phyloP scores from a whole-genome alignment of 2,329 filamentous ascomycete species.

The Fusarium hainanense region DNA sequence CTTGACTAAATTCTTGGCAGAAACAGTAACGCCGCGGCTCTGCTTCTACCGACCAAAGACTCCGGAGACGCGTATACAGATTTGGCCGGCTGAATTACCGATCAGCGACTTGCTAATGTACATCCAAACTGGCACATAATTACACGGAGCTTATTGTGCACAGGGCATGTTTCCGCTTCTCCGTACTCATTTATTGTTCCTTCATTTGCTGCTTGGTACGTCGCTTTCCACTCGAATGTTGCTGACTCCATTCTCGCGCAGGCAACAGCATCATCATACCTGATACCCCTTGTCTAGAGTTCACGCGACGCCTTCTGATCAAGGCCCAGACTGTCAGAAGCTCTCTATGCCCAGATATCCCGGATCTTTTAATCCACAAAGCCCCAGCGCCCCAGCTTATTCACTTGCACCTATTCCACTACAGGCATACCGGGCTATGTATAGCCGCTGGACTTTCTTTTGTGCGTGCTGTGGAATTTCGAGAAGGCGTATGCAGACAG shows the following conservation, averaged over 20 bases:
- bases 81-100: slow-evolving; percentile 32
- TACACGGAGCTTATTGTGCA: neutral
- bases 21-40: slow-evolving; percentile 30
- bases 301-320: slow-evolving; percentile 41
- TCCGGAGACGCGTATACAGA: neutral
- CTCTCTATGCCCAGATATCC: slow-evolving; percentile 25
- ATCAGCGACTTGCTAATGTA: neutral
- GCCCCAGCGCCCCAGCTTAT: slow-evolving; percentile 27
- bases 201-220: slow-evolving; percentile 6
- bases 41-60: neutral
- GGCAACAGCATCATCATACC: slow-evolving; percentile 42
- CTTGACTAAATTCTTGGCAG: slow-evolving; percentile 15
- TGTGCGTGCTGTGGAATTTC: slow-evolving; percentile 10
- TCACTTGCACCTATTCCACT: slow-evolving; percentile 7
- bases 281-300: slow-evolving; percentile 35
- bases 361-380: slow-evolving; percentile 34
- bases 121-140: neutral
- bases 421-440: slow-evolving; percentile 12
- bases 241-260: slow-evolving; percentile 36
- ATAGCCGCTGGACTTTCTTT: slow-evolving; percentile 19
- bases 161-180: neutral
- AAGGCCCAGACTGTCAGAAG: slow-evolving; percentile 39
- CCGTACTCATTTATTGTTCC: neutral
- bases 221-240: slow-evolving; percentile 23
- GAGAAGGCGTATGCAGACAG: slow-evolving; percentile 12